phyloP scores from a whole-genome alignment of 1,139 yeast species.

The Nakaseomyces uthaithaninus region DNA sequence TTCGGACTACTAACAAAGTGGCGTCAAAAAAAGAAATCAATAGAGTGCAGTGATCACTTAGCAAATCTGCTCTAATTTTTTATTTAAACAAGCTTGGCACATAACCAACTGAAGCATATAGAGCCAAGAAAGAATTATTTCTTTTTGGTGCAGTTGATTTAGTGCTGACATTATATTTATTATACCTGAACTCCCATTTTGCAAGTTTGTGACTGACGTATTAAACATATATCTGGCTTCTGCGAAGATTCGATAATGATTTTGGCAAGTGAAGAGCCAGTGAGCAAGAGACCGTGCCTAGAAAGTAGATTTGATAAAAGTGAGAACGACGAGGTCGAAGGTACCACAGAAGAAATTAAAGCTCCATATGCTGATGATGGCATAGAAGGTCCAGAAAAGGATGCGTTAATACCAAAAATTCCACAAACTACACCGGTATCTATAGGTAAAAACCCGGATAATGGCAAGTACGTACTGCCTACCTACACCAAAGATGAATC shows the following conservation, averaged over 20 bases:
- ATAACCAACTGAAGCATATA: no score
- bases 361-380: slow-evolving; percentile 4
- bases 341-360: slow-evolving; percentile 1
- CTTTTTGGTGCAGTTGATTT: no score
- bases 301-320: not conserved
- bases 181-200: no score
- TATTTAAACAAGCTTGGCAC: no score
- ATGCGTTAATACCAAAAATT: slow-evolving; percentile 3
- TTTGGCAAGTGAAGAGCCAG: slow-evolving; percentile 4
- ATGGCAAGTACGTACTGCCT: slow-evolving; percentile 33
- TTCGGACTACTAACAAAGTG: no score
- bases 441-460: slow-evolving; percentile 20
- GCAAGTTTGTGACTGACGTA: no score
- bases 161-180: no score
- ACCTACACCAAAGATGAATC: slow-evolving; percentile 36
- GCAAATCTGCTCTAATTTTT: no score
- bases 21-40: no score
- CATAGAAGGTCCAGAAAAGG: slow-evolving; percentile 5
- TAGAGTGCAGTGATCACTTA: no score
- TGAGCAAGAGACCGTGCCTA: not conserved
- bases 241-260: not conserved
- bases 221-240: no score
- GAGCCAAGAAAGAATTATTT: no score
- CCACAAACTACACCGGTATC: slow-evolving; percentile 2
- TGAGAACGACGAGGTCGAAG: not conserved